Evolutionary conservation across 2,329 filamentous ascomycete species (phyloP), one percentile per base, ranked within the genome.

Genomic region (Alternaria sp.): DNA sequence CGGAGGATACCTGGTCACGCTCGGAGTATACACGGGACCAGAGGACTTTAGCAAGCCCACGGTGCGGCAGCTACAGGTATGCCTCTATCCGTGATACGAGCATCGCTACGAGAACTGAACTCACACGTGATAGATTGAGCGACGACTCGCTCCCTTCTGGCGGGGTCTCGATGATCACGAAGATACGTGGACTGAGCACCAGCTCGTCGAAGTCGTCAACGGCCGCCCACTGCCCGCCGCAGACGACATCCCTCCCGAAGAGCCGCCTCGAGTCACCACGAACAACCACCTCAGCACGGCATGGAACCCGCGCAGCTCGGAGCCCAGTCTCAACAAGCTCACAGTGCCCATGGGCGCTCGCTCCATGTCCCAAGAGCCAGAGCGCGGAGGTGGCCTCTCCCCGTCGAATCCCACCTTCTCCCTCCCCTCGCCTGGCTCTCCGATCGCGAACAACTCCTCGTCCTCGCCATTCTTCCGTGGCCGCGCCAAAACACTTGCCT

Each of bases 141-240:
- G 96, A 70, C 90, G 91, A 66, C 82, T 99, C 65, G 96, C 96
- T 45, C 96, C 96, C 0, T 99, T 99, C 79, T 99, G 95, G 93
- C 90, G 91, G 76, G 96, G 96, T 6, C 84, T 99, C 5, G 91
- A 97, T 68, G 94, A 98, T 79, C 93, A 96, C 79, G 91, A 90
- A 15, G 88, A 92, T 21, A 91, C 88, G 56, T 99, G 96, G 96
- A 91, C 93, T 12, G 96, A 99, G 75, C 90, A 96, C 80, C 96
- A 99, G 80, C 88, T 99, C n/a, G 89, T 97, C 72, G 93, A 95
- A 61, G 93, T 93, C 23, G 96, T 91, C 54, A 89, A 93, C 74
- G 94, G 93, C 19, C 86, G 96, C 59, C 88, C 92, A 4, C 89
- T 98, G 54, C 96, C 96, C 12, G 87, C 92, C 8, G 88, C 95